phyloP scores from a whole-genome alignment of 768 basidiomycete genomes.

The Strobilomyces dryophilus region DNA sequence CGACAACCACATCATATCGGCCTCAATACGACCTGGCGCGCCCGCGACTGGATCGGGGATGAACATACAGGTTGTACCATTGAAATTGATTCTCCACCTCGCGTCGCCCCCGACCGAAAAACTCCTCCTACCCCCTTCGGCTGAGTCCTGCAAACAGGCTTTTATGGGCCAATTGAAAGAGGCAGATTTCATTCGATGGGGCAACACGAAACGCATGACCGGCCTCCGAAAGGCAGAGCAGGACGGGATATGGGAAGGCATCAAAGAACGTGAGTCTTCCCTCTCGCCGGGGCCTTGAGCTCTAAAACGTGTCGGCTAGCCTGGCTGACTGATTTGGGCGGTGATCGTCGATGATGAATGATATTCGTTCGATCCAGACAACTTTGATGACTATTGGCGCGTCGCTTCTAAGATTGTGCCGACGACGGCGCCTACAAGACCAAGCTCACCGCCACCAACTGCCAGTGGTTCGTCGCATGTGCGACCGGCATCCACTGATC shows the following conservation, averaged over 20 bases:
- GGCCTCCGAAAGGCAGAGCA: conserved; percentile 87
- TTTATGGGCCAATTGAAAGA: conserved; percentile 97
- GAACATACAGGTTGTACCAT: conserved; percentile 45
- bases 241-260: conserved; percentile 96
- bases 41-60: conserved; percentile 38
- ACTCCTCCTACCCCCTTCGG: conserved; percentile 71
- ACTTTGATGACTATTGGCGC: conserved; percentile 93
- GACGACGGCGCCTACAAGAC: conserved; percentile 59
- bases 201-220: conserved; percentile 92
- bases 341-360: conserved; percentile 11
- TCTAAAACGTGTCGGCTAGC: conserved; percentile 14
- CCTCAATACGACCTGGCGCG: conserved; percentile 43
- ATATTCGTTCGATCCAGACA: conserved; percentile 52
- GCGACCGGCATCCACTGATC: conserved; percentile 64
- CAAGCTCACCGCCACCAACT: conserved; percentile 52
- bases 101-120: conserved; percentile 85
- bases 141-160: conserved; percentile 86
- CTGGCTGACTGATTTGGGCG: conserved; percentile 20
- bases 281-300: conserved; percentile 16
- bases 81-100: conserved; percentile 83
- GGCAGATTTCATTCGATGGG: conserved; percentile 96
- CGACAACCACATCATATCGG: conserved; percentile 72
- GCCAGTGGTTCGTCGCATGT: conserved; percentile 55
- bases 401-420: conserved; percentile 93
- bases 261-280: conserved; percentile 79